Conservation (phyloP, 1,284 basidiomycete species). For the Ceratobasidium sp. region DNA sequence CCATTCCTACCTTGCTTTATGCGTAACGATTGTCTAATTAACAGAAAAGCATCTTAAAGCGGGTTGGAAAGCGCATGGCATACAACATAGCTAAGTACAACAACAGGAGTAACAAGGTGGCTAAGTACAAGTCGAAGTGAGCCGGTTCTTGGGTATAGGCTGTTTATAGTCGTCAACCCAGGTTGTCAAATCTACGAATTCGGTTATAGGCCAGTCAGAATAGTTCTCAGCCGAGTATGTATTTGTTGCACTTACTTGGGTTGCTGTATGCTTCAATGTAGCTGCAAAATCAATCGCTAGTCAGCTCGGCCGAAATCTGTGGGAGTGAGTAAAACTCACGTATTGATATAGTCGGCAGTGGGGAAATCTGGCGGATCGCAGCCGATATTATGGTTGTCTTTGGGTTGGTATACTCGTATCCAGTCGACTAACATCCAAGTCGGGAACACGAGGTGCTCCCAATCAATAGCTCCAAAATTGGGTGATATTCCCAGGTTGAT, state of each 20-base stretch:
- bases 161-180: constrained; percentile 62
- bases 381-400: constrained; percentile 57
- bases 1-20: too few relatives aligned
- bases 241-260: constrained; percentile 31
- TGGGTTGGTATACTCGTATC: constrained; percentile 66
- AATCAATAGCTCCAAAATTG: constrained; percentile 57
- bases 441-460: constrained; percentile 49
- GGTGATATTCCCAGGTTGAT: constrained; percentile 53
- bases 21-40: too few relatives aligned
- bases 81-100: too few relatives aligned
- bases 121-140: constrained; percentile 39
- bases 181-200: constrained; percentile 43
- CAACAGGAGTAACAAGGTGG: not conserved
- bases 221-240: not conserved
- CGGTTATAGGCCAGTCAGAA: not conserved
- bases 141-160: constrained; percentile 55
- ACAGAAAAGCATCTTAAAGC: too few relatives aligned
- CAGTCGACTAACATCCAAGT: constrained; percentile 63
- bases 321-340: constrained; percentile 47
- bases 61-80: too few relatives aligned
- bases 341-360: constrained; percentile 59
- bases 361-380: constrained; percentile 64
- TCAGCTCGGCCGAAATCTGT: not conserved
- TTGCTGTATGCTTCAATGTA: constrained; percentile 53
- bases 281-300: constrained; percentile 41